phyloP scores from a whole-genome alignment of 208 protist genomes.

The Polymyxa betae region DNA sequence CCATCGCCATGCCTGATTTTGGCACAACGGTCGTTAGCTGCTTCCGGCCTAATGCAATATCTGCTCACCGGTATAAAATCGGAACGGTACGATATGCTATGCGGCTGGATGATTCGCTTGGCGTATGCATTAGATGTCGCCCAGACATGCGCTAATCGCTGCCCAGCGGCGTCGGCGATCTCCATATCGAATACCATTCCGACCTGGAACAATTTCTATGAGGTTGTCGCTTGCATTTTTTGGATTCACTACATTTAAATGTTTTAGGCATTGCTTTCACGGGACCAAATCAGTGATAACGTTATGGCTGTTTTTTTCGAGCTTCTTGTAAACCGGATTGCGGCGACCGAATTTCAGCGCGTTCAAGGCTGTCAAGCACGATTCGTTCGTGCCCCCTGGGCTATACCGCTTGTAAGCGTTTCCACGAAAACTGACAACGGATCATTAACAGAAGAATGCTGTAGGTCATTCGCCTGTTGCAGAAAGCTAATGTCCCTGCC shows the following conservation, averaged over 20 bases:
- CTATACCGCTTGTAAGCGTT: not conserved
- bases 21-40: not conserved
- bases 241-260: not conserved
- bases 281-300: not conserved
- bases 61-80: not conserved
- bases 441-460: not conserved
- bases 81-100: not conserved
- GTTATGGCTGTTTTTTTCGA: not conserved
- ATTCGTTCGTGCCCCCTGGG: not conserved
- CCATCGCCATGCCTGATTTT: conserved; percentile 28
- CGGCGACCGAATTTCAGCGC: not conserved
- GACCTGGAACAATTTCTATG: not conserved
- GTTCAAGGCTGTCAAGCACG: conserved; percentile 27
- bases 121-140: conserved; percentile 1
- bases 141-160: not conserved
- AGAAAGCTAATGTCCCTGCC: not conserved
- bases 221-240: not conserved
- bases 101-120: not conserved
- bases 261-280: not conserved
- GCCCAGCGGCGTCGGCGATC: not conserved
- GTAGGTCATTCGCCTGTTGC: not conserved
- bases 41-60: not conserved
- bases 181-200: not conserved
- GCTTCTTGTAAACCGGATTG: not conserved
- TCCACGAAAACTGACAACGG: not conserved